A percentile compares a stretch with the other conserved stretches of the same genome.
phyloP scores from a whole-genome alignment of 108 stramenopile species.

The Parmales sp. region DNA sequence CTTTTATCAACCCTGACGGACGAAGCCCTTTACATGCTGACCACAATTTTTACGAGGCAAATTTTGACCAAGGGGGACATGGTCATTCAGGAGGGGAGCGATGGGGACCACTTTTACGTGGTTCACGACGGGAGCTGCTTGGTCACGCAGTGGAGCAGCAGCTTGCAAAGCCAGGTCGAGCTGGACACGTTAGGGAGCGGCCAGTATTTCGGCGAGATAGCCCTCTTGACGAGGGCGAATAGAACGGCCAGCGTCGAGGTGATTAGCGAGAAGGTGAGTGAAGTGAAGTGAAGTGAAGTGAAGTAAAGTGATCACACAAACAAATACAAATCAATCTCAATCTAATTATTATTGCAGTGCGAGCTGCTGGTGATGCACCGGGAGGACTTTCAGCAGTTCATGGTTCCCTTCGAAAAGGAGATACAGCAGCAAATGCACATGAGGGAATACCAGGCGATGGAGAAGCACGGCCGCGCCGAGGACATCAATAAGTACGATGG shows the following conservation, averaged over 20 bases:
- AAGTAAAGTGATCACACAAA: too few species aligned
- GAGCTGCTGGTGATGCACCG: constrained; percentile 12
- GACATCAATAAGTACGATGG: not conserved
- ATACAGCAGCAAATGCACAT: not conserved
- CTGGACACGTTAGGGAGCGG: constrained; percentile 18
- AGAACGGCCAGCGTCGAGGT: constrained; percentile 37
- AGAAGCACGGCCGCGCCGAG: not conserved
- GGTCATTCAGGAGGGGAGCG: constrained; percentile 38
- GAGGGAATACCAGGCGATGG: not conserved
- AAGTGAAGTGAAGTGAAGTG: too few species aligned
- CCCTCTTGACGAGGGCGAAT: constrained; percentile 44
- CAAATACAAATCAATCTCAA: too few species aligned
- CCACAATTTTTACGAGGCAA: constrained; percentile 27
- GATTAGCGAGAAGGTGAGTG: not conserved
- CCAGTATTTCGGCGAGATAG: constrained; percentile 56
- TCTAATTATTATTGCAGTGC: too few species aligned
- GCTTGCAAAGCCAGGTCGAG: not conserved
- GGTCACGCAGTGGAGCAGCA: not conserved
- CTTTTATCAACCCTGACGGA: constrained; percentile 37
- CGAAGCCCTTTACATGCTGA: constrained; percentile 24
- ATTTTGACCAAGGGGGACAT: constrained; percentile 21
- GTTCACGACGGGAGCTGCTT: constrained; percentile 42
- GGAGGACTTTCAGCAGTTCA: constrained; percentile 5
- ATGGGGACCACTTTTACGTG: constrained; percentile 42
- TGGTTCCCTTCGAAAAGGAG: constrained; percentile 6